Evolutionary conservation across 192 early-diverging fungal genomes (phyloP), one percentile per base, ranked within the genome.

Genomic region (Umbelopsis sp.): DNA sequence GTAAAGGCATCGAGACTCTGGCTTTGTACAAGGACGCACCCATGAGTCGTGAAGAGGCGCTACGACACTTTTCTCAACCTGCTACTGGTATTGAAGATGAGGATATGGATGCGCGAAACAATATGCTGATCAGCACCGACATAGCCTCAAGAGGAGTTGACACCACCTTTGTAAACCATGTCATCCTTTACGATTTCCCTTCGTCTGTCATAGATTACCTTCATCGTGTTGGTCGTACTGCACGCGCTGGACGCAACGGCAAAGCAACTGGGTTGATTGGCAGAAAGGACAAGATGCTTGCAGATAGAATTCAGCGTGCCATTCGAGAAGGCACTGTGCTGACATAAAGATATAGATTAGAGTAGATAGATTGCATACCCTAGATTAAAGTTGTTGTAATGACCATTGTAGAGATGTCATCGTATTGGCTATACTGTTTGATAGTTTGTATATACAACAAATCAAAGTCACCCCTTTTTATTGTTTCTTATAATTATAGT

Each of bases 131-230:
- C 41, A 93, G 93, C 66, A 98, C 96, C 1, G 96, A 98, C 74
- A 87, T 96, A 70, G 94, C 92, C 2, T 94, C 93, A 6, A 85
- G 96, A 34, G 96, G 96, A 0, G 79, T 98, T 32, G 96, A 98
- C 68, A 96, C 94, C 21, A 90, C 89, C 26, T 88, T 88, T 59
- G 94, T 96, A 6, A 84, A 91, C 29, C 96, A 96, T 79, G 94
- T 98, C 12, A 81, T 98, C 6, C 71, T 95, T 51, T 96, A 92
- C 71, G 95, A 98, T 52, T 96, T 98, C 75, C 96, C 96, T 0
- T 89, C 90, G 5, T 94, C 92, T 0, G 89, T 91, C 0, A 91
- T 96, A 24, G 94, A 98, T 80, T 98, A 96, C 76, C 69, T 98
- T 65, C 97, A 98, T 76, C 89, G 97, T 21, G 85, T 94, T 2